These are phyloP conservation scores for Waltergamsia citrina DNA, from an alignment of 2,329 filamentous ascomycete genomes.

Conservation along the genomic window DNA sequence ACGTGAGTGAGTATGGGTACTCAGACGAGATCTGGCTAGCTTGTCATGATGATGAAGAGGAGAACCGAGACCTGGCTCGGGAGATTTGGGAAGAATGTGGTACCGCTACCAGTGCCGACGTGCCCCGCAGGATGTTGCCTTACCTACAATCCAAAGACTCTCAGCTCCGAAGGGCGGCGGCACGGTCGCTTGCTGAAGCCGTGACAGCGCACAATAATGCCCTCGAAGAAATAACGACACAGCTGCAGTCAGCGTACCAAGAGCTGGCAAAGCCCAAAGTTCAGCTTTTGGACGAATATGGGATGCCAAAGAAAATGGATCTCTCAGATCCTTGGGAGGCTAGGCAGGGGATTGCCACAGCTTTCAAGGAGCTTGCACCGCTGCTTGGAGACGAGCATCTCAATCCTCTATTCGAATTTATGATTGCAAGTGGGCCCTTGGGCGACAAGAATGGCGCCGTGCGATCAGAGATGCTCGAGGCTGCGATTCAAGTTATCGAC, in stretches of 20 bases:
- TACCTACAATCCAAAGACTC: conserved; percentile 74
- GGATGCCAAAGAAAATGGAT: conserved; percentile 87
- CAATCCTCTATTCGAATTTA: conserved; percentile 70
- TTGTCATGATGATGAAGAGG: conserved; percentile 80
- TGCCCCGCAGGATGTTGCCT: conserved; percentile 59
- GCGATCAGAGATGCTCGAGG: conserved; percentile 83
- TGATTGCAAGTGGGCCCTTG: conserved; percentile 81
- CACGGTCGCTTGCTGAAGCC: conserved; percentile 70
- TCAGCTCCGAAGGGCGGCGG: conserved; percentile 75
- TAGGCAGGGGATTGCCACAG: conserved; percentile 78
- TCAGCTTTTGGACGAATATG: conserved; percentile 82
- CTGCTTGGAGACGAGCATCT: conserved; percentile 61
- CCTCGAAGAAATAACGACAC: conserved; percentile 52
- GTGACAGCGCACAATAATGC: conserved; percentile 50
- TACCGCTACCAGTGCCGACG: conserved; percentile 57
- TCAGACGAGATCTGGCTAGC: conserved; percentile 91
- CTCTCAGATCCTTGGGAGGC: conserved; percentile 84
- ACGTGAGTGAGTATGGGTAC: conserved; percentile 78
- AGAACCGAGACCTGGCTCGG: conserved; percentile 73
- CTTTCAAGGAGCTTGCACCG: conserved; percentile 72
- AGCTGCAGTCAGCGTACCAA: conserved; percentile 62
- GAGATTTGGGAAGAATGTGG: conserved; percentile 95
- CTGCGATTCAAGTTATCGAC: conserved; percentile 73
- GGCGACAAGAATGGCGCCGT: conserved; percentile 72
- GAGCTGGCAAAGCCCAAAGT: conserved; percentile 74